Conservation (phyloP, 331 rosid species). For the Rosa hybrid region DNA sequence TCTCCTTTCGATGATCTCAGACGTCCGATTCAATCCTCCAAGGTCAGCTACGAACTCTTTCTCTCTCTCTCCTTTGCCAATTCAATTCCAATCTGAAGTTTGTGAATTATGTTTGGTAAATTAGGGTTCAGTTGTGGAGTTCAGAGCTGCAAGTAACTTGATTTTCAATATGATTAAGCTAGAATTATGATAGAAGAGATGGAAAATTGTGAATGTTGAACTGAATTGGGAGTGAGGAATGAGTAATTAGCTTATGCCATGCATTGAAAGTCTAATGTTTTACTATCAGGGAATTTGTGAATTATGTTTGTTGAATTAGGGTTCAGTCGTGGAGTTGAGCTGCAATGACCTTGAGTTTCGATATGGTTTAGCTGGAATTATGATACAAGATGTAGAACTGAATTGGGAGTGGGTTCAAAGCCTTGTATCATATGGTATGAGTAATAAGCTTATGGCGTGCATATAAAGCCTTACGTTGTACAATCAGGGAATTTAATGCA, state of each 20-base stretch:
- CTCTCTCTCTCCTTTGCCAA: not conserved
- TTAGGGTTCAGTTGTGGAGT: not conserved
- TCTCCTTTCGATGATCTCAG: constrained; percentile 51
- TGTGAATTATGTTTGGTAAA: not conserved
- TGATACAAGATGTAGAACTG: not conserved
- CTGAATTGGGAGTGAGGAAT: constrained; percentile 4
- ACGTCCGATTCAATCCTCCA: constrained; percentile 30
- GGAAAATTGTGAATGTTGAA: not conserved
- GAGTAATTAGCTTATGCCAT: not conserved
- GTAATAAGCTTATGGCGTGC: not conserved
- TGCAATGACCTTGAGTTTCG: not conserved
- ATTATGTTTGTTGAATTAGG: not conserved
- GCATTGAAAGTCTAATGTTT: too few species aligned
- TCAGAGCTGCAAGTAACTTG: not conserved
- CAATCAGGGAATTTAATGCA: not conserved
- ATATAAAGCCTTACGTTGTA: not conserved
- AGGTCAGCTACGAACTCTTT: constrained; percentile 34
- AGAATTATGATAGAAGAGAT: not conserved
- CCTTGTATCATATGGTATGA: not conserved
- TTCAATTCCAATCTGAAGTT: not conserved
- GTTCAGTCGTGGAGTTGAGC: not conserved
- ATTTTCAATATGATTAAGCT: not conserved
- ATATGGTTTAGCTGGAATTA: not conserved
- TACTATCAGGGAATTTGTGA: too few species aligned
- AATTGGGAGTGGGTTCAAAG: not conserved